Evolutionary conservation across 176 grass and related monocot genomes (phyloP), one percentile per base, ranked within the genome.

Genomic region (Puccinellia tenuiflora): DNA sequence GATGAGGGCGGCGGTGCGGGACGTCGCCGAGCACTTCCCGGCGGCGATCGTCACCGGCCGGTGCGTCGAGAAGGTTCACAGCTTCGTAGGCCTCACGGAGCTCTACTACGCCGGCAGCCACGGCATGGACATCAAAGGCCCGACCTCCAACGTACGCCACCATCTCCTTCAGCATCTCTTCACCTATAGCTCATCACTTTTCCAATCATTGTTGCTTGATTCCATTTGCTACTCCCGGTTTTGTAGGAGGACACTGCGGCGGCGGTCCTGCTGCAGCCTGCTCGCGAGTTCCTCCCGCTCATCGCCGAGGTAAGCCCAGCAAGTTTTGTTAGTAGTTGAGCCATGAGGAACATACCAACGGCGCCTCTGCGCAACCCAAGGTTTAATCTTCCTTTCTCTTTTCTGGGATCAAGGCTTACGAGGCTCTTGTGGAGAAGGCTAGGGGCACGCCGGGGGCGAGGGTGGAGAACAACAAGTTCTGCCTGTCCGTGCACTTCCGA

Each of bases 401-500:
- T 54, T 60, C 7, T 1, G 7, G 9, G n/a, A 5, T 28, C 55
- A 95, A 95, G 92, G 96, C 88, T 16, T 92, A 85, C 48, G 47
- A 80, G 73, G 83, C 84, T 22, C 85, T 98, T 42, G 46, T 87
- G 73, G 93, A 93, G 79, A 90, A 64, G 76, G 92, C 89, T 11
- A 90, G 87, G 55, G 73, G 66, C 43, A 95, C 85, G 68, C 85
- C 87, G 31, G 96, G 96, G 10, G 93, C 91, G 46, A 95, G 80
- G 76, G 96, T 98, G 80, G 96, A 98, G 91, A 81, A 98, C 85
- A 98, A 98, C 96, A 98, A 96, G 91, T 98, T 98, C 85, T 98
- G 96, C 75, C 85, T 91, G 1, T 95, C 96, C 17, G 96, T 98
- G 79, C 96, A 98, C 86, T 98, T 93, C 89, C 88, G 96, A 90